Evolutionary conservation across 2,329 filamentous ascomycete genomes (phyloP).

Genomic region (Didymella lethalis): DNA sequence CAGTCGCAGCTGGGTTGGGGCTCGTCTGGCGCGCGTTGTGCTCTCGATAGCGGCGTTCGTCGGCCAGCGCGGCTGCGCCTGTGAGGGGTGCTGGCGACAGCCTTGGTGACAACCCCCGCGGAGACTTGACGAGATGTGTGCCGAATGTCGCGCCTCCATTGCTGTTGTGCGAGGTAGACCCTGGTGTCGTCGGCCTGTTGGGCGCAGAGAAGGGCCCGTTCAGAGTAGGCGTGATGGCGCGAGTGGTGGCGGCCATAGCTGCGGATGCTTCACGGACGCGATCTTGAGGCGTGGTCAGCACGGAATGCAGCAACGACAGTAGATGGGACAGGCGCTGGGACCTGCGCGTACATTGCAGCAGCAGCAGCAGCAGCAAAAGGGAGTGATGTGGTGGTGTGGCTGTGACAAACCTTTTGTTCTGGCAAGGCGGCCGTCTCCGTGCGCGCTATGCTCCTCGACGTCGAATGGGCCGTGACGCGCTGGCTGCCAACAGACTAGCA

Average conservation of each 20-base stretch:
- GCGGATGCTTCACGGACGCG: conserved; percentile 5
- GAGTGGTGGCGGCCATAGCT: conserved; percentile 56
- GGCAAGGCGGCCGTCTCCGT: conserved; percentile 23
- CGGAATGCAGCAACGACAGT: not conserved
- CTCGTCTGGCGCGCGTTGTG: conserved; percentile 56
- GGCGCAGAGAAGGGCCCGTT: conserved; percentile 52
- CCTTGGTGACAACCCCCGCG: conserved; percentile 52
- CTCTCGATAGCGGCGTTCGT: conserved; percentile 56
- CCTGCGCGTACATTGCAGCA: conserved; percentile 3
- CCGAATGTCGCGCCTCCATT: conserved; percentile 46
- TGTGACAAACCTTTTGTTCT: conserved; percentile 35
- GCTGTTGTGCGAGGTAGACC: conserved; percentile 39
- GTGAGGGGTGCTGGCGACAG: conserved; percentile 55
- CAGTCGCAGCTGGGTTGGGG: conserved; percentile 57
- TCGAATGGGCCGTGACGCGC: conserved; percentile 12
- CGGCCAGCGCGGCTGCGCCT: conserved; percentile 58
- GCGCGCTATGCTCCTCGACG: conserved; percentile 17
- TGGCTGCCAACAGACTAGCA: conserved; percentile 23
- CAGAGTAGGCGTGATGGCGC: conserved; percentile 54
- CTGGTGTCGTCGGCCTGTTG: conserved; percentile 53
- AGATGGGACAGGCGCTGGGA: not conserved
- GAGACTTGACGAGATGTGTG: conserved; percentile 53
- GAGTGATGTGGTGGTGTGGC: conserved; percentile 9
- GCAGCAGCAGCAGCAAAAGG: not conserved
- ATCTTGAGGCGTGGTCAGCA: conserved; percentile 25